Conservation (phyloP, 2,329 filamentous ascomycete genomes). For the Gremmenia infestans region DNA sequence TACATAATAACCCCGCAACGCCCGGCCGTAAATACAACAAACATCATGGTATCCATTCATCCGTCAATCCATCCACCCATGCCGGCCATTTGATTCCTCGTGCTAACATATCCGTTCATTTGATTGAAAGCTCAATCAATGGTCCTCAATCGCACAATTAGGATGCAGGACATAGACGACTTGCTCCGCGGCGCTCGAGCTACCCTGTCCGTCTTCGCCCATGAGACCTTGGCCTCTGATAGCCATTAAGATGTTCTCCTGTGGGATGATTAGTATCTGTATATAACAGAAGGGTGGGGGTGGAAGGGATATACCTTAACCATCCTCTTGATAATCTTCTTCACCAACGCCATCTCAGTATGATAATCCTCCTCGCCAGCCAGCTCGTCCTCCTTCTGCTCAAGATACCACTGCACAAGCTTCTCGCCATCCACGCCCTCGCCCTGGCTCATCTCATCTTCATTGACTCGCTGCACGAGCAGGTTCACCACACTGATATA, state of each 20-base stretch:
- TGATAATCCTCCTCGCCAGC: constrained; percentile 77
- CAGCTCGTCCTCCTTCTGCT: constrained; percentile 81
- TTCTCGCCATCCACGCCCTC: constrained; percentile 83
- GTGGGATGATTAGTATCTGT: constrained; percentile 29
- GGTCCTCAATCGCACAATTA: constrained; percentile 75
- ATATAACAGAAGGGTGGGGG: not conserved
- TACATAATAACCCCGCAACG: constrained; percentile 1
- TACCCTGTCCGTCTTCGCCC: constrained; percentile 41
- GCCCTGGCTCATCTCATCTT: constrained; percentile 69
- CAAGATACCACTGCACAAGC: constrained; percentile 83
- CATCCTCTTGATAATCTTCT: constrained; percentile 91
- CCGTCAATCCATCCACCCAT: not conserved
- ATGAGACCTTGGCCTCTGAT: constrained; percentile 58
- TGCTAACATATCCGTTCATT: constrained; percentile 1
- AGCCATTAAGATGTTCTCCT: constrained; percentile 86
- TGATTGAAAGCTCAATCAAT: constrained; percentile 10
- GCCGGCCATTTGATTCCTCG: constrained; percentile 5
- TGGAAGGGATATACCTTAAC: constrained; percentile 66
- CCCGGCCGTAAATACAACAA: constrained; percentile 10
- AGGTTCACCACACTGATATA: constrained; percentile 87
- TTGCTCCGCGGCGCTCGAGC: constrained; percentile 40
- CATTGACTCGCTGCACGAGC: constrained; percentile 75
- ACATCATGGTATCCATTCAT: constrained; percentile 8
- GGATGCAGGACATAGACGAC: constrained; percentile 88
- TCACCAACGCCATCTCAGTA: constrained; percentile 64